Conservation (phyloP, 495 filamentous ascomycete species). For the Aspergillus ostianus region DNA sequence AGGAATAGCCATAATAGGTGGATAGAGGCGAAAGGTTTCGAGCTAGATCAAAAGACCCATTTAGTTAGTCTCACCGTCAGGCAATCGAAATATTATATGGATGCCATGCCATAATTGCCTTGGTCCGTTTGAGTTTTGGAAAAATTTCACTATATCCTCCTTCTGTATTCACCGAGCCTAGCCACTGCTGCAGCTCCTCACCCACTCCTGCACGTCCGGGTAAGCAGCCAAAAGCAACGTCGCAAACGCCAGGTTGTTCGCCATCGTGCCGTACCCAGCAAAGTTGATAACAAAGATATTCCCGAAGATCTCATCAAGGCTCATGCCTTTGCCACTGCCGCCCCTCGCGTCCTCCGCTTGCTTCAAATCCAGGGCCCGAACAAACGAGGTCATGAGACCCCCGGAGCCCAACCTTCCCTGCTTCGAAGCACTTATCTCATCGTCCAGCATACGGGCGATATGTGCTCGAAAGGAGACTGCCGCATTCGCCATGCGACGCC, state of each 20-base stretch:
- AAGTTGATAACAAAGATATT: slow-evolving; percentile 54
- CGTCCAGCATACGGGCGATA: slow-evolving; percentile 8
- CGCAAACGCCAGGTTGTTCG: slow-evolving; percentile 39
- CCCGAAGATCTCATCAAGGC: not conserved
- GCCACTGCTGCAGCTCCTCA: slow-evolving; percentile 30
- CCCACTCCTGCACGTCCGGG: slow-evolving; percentile 40
- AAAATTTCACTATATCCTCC: not conserved
- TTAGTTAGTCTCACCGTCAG: no score
- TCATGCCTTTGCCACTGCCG: not conserved
- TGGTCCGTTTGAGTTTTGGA: slow-evolving; percentile 3
- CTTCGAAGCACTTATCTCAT: not conserved
- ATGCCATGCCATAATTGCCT: not conserved
- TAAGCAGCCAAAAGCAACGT: slow-evolving; percentile 38
- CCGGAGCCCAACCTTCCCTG: slow-evolving; percentile 1
- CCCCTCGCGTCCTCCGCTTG: not conserved
- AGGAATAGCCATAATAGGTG: not conserved
- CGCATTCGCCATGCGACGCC: not conserved
- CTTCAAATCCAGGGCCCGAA: slow-evolving; percentile 4
- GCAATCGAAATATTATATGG: not conserved
- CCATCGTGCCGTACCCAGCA: slow-evolving; percentile 50
- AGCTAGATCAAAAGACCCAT: not conserved
- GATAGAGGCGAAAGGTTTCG: slow-evolving; percentile 9
- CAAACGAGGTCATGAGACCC: slow-evolving; percentile 7
- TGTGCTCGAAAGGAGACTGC: not conserved
- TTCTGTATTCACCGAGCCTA: not conserved